Conservation (phyloP, 495 filamentous ascomycete species). For the Pseudomonodictys pantanalensis region DNA sequence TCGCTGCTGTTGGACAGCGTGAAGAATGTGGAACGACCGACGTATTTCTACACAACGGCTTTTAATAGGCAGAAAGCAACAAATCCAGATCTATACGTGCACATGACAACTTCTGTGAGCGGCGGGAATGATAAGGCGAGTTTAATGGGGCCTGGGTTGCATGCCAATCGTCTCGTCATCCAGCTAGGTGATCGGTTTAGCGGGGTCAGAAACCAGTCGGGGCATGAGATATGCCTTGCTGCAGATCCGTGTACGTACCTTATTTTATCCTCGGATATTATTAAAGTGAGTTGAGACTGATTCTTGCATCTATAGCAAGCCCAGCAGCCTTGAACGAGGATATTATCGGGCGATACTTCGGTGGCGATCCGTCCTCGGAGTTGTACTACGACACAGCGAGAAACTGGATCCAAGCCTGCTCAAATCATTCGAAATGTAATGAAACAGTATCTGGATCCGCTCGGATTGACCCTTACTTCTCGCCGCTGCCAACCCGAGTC, state of each 20-base stretch:
- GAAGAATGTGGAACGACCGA: not conserved
- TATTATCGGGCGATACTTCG: too few relatives aligned
- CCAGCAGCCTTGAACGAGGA: too few relatives aligned
- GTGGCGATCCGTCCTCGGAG: not conserved
- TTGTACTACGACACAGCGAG: not conserved
- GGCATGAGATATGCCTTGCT: not conserved
- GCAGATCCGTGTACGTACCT: not conserved
- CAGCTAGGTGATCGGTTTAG: conserved; percentile 5
- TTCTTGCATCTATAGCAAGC: too few relatives aligned
- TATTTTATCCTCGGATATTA: too few relatives aligned
- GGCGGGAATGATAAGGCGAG: not conserved
- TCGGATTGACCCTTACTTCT: not conserved
- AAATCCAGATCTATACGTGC: conserved; percentile 4
- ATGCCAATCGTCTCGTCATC: not conserved
- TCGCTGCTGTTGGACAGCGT: conserved; percentile 3
- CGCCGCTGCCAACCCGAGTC: not conserved
- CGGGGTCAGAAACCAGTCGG: not conserved
- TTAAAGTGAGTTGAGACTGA: too few relatives aligned
- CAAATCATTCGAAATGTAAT: conserved; percentile 5
- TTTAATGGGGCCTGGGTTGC: not conserved
- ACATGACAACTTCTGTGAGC: conserved; percentile 5
- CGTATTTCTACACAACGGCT: conserved; percentile 1
- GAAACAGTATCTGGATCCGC: conserved; percentile 8
- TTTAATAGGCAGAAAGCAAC: not conserved
- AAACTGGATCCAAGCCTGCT: not conserved